These are phyloP conservation scores for Neurospora sp. DNA, from an alignment of 495 filamentous ascomycete species.

Conservation along the genomic window DNA sequence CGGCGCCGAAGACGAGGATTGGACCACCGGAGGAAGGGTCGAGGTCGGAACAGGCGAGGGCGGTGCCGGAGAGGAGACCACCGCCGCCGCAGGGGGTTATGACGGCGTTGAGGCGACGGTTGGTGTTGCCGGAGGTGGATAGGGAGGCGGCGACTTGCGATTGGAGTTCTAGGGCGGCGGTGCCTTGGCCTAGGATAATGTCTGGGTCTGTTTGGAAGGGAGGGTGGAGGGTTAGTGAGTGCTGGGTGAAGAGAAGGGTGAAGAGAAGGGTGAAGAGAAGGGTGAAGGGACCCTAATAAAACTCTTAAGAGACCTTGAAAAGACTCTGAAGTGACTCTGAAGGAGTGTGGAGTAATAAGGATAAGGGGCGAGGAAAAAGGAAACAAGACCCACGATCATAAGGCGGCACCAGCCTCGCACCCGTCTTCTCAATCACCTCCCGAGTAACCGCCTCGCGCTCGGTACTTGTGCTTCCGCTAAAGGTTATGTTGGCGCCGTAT, in stretches of 20 bases:
- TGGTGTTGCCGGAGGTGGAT: conserved; percentile 4
- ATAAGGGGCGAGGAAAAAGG: background rate
- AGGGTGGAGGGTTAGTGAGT: background rate
- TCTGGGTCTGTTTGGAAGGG: conserved; percentile 44
- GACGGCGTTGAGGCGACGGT: conserved; percentile 54
- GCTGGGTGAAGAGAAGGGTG: background rate
- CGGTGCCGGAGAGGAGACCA: conserved; percentile 75
- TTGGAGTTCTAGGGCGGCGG: conserved; percentile 72
- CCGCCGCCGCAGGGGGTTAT: conserved; percentile 85
- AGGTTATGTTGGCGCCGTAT: conserved; percentile 69
- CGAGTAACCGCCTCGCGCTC: conserved; percentile 73
- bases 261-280: background rate
- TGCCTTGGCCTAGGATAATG: conserved; percentile 88
- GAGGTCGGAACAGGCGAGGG: conserved; percentile 47
- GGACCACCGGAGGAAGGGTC: conserved; percentile 36
- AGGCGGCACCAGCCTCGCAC: conserved; percentile 71
- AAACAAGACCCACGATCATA: conserved; percentile 49
- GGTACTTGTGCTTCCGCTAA: conserved; percentile 66
- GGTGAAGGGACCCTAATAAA: no score
- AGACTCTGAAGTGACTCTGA: background rate
- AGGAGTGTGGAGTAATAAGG: no score
- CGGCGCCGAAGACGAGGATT: conserved; percentile 76
- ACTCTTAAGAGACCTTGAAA: no score
- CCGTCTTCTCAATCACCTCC: conserved; percentile 55
- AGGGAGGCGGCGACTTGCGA: background rate